Percentiles rank a stretch among this genome's conserved stretches.
Conservation (phyloP, 208 protist species). For the Leishmania braziliensis region DNA sequence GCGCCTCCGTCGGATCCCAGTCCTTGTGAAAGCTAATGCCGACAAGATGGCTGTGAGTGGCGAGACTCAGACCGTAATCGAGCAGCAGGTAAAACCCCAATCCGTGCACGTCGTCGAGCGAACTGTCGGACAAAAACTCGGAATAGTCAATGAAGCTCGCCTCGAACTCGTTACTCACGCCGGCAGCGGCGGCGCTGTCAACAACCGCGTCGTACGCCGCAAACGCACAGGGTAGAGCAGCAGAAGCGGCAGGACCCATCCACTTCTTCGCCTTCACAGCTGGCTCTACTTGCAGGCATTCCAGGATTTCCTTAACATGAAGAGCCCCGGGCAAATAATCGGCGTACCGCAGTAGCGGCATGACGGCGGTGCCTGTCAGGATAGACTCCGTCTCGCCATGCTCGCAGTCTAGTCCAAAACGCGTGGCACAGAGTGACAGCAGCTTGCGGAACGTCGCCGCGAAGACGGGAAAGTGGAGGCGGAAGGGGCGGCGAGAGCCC, state of each 20-base stretch:
- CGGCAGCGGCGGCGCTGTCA: background rate
- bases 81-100: constrained; percentile 78
- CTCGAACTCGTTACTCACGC: constrained; percentile 48
- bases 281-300: constrained; percentile 54
- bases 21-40: constrained; percentile 68
- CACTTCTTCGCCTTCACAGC: constrained; percentile 31
- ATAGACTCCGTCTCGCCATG: constrained; percentile 50
- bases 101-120: constrained; percentile 67
- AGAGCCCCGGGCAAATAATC: constrained; percentile 84
- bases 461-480: constrained; percentile 71
- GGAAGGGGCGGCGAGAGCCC: constrained; percentile 43
- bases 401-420: constrained; percentile 58
- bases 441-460: constrained; percentile 71
- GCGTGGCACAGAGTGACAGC: constrained; percentile 66
- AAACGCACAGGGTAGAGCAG: background rate
- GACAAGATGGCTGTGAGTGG: constrained; percentile 80
- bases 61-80: constrained; percentile 75
- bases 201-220: background rate
- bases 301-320: constrained; percentile 66
- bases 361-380: constrained; percentile 58
- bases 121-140: constrained; percentile 64
- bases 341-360: constrained; percentile 81
- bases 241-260: background rate
- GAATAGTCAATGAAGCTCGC: constrained; percentile 81
- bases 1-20: constrained; percentile 54